These are phyloP conservation scores for Pestalotiopsis sp. DNA, from an alignment of 2,329 filamentous ascomycete genomes.

Conservation along the genomic window DNA sequence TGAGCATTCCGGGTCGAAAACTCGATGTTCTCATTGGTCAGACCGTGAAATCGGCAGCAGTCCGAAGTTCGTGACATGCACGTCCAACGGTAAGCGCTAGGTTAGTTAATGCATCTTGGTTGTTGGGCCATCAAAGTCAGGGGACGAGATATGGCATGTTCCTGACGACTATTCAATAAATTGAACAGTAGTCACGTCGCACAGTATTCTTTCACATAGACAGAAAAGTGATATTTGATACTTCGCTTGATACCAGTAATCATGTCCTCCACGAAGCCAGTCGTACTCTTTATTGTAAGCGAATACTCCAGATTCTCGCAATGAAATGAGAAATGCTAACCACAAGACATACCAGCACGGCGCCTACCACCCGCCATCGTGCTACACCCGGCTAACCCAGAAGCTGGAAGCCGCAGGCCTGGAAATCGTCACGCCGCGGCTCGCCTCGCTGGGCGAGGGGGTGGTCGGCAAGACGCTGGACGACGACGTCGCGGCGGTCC, in stretches of 20 bases:
- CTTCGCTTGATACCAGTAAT: not conserved
- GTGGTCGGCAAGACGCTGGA: not conserved
- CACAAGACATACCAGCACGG: not conserved
- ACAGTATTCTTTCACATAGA: not conserved
- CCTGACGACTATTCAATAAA: too few species aligned
- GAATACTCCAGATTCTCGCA: not conserved
- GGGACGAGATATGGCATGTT: too few species aligned
- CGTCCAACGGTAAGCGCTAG: too few species aligned
- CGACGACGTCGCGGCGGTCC: constrained; percentile 7
- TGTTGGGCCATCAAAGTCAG: too few species aligned
- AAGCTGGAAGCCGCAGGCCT: not conserved
- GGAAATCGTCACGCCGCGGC: constrained; percentile 6
- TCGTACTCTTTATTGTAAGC: not conserved
- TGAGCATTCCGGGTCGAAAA: too few species aligned
- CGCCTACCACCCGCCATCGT: constrained; percentile 9
- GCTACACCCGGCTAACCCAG: not conserved
- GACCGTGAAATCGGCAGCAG: too few species aligned
- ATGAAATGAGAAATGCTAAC: not conserved
- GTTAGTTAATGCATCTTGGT: too few species aligned
- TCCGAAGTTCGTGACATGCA: too few species aligned
- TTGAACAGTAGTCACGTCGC: not conserved
- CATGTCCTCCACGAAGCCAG: not conserved
- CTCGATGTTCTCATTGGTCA: too few species aligned
- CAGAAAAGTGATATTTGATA: too few species aligned
- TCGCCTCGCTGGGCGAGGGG: constrained; percentile 5